phyloP scores from a whole-genome alignment of 1,284 basidiomycete species.

The Psilocybe mexicana region DNA sequence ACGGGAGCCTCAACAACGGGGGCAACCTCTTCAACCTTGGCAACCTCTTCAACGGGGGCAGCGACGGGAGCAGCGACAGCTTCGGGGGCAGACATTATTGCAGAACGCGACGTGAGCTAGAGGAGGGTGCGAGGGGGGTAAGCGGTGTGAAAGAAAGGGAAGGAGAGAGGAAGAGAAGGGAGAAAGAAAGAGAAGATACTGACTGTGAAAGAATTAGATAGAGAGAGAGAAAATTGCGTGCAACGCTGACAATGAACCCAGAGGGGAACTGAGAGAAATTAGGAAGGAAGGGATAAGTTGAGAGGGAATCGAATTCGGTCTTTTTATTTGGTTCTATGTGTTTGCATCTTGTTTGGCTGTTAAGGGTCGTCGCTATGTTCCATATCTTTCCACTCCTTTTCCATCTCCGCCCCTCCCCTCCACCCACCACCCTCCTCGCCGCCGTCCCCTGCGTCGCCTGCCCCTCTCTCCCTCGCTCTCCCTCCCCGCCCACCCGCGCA shows the following conservation, averaged over 20 bases:
- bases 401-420: conserved; percentile 7
- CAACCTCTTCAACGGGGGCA: conserved; percentile 51
- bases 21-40: conserved; percentile 45
- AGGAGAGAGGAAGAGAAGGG: conserved; percentile 12
- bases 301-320: conserved; percentile 39
- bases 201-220: conserved; percentile 40
- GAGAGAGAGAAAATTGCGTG: conserved; percentile 53
- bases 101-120: conserved; percentile 55
- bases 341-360: conserved; percentile 43
- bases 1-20: conserved; percentile 37
- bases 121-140: background rate
- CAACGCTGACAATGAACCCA: conserved; percentile 51
- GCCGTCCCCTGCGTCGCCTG: background rate
- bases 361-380: conserved; percentile 33
- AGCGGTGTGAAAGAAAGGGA: conserved; percentile 3
- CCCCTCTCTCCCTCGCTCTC: background rate
- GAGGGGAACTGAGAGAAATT: conserved; percentile 53
- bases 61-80: conserved; percentile 43
- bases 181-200: conserved; percentile 14
- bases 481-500: background rate
- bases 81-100: conserved; percentile 81
- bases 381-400: conserved; percentile 8
- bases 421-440: background rate
- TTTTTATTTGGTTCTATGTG: conserved; percentile 44
- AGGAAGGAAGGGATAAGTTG: conserved; percentile 44